phyloP scores from a whole-genome alignment of 352 stramenopile species.

The Phytopythium litorale region DNA sequence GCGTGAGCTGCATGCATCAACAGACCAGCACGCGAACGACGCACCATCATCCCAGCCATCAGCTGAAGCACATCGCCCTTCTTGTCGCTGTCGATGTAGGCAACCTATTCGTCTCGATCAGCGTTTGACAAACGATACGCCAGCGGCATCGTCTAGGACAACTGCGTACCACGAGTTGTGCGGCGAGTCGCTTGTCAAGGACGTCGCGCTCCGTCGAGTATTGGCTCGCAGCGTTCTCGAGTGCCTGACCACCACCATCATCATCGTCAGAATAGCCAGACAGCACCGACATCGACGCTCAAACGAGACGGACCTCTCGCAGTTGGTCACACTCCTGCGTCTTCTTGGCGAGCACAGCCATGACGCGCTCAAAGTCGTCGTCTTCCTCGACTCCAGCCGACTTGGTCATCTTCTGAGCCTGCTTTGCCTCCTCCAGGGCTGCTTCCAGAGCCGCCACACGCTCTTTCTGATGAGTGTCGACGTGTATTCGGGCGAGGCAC shows the following conservation, averaged over 20 bases:
- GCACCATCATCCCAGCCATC: slow-evolving; percentile 72
- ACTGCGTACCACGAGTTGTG: slow-evolving; percentile 54
- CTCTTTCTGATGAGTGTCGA: slow-evolving; percentile 32
- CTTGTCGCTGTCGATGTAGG: slow-evolving; percentile 68
- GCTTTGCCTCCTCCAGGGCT: slow-evolving; percentile 27
- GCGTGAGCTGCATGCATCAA: neutral
- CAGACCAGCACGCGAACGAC: neutral
- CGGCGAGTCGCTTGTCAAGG: slow-evolving; percentile 65
- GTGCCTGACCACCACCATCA: slow-evolving; percentile 22
- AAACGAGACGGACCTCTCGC: slow-evolving; percentile 46
- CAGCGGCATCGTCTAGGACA: too few species aligned
- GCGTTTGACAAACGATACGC: neutral
- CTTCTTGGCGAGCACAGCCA: slow-evolving; percentile 54
- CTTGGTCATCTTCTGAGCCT: slow-evolving; percentile 1
- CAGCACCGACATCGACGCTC: neutral
- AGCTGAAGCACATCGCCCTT: slow-evolving; percentile 68
- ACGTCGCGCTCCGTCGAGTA: slow-evolving; percentile 56
- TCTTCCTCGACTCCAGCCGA: slow-evolving; percentile 9
- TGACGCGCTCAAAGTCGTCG: slow-evolving; percentile 51
- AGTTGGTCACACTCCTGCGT: slow-evolving; percentile 67
- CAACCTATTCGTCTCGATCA: slow-evolving; percentile 25
- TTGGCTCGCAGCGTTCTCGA: slow-evolving; percentile 53
- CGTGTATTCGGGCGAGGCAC: neutral
- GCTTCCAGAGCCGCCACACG: slow-evolving; percentile 40
- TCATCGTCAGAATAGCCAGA: neutral